Conservation (phyloP, 768 basidiomycete species). For the Kwoniella europaea region DNA sequence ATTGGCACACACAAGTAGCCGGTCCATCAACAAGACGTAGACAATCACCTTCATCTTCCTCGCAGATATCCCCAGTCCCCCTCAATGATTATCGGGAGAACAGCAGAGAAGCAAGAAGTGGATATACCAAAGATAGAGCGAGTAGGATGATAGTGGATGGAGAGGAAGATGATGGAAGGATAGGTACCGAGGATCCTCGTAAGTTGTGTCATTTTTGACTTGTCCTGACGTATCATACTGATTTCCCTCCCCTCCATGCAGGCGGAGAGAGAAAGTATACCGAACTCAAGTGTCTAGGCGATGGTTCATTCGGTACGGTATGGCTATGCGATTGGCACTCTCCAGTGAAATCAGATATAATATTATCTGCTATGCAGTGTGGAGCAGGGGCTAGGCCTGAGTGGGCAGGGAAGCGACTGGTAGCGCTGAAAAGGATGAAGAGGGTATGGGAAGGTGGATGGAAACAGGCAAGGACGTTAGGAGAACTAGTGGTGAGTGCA, state of each 20-base stretch:
- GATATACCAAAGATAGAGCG: neutral
- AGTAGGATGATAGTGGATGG: conserved; percentile 9
- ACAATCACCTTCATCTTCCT: conserved; percentile 12
- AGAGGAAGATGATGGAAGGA: conserved; percentile 37
- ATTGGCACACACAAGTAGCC: conserved; percentile 24
- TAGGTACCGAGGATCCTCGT: conserved; percentile 47
- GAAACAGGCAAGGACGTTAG: conserved; percentile 93
- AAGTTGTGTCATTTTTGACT: conserved; percentile 12
- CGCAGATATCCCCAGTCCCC: conserved; percentile 1
- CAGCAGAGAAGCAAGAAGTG: neutral
- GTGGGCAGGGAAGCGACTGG: conserved; percentile 90
- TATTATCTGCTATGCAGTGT: conserved; percentile 92
- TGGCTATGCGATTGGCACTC: conserved; percentile 99
- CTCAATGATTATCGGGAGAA: neutral
- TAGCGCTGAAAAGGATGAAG: conserved; percentile 98
- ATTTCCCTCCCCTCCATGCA: conserved; percentile 48
- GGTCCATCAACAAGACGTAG: conserved; percentile 19
- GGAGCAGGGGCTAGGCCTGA: conserved; percentile 89
- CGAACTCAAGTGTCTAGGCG: conserved; percentile 93
- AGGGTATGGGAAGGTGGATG: conserved; percentile 97
- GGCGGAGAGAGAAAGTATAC: conserved; percentile 88
- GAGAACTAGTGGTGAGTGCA: conserved; percentile 70
- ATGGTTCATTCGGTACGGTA: conserved; percentile 98
- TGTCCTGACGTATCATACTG: neutral
- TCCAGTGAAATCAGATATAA: conserved; percentile 85